phyloP scores from a whole-genome alignment of 31 red algal species.

The Porphyra umbilicalis region DNA sequence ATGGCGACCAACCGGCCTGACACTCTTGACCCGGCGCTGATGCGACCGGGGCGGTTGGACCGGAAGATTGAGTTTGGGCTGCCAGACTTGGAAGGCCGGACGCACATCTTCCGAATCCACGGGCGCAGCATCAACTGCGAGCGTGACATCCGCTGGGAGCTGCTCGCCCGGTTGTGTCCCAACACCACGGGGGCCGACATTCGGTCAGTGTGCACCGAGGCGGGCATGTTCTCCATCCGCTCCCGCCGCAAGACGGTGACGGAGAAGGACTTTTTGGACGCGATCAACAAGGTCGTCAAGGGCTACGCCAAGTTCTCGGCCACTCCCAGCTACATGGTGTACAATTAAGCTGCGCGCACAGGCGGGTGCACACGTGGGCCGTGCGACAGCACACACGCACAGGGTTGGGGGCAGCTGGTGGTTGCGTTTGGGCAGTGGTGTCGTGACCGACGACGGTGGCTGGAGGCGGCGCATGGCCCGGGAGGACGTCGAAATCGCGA shows the following conservation, averaged over 20 bases:
- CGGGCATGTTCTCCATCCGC: slow-evolving; percentile 99
- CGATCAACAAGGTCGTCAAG: slow-evolving; percentile 97
- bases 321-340: slow-evolving; percentile 90
- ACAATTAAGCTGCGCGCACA: slow-evolving; percentile 65
- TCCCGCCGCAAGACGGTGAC: slow-evolving; percentile 96
- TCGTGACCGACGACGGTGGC: too few relatives aligned
- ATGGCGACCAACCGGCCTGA: slow-evolving; percentile 99
- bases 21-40: slow-evolving; percentile 95
- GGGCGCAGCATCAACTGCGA: slow-evolving; percentile 97
- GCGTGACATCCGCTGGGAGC: slow-evolving; percentile 92
- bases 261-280: slow-evolving; percentile 99
- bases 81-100: slow-evolving; percentile 95
- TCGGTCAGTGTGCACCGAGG: slow-evolving; percentile 96
- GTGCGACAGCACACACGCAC: too few relatives aligned
- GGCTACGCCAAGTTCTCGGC: slow-evolving; percentile 98
- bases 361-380: not conserved
- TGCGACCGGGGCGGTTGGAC: slow-evolving; percentile 96
- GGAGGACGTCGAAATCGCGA: too few relatives aligned
- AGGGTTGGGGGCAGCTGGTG: too few relatives aligned
- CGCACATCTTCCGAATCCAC: slow-evolving; percentile 97
- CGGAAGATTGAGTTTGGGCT: slow-evolving; percentile 98
- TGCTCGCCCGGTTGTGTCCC: slow-evolving; percentile 96
- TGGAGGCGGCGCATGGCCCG: too few relatives aligned
- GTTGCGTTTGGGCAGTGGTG: too few relatives aligned
- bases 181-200: slow-evolving; percentile 99